Evolutionary conservation across 2,329 filamentous ascomycete genomes (phyloP), one percentile per base, ranked within the genome.

Genomic region (Nemania bipapillata): DNA sequence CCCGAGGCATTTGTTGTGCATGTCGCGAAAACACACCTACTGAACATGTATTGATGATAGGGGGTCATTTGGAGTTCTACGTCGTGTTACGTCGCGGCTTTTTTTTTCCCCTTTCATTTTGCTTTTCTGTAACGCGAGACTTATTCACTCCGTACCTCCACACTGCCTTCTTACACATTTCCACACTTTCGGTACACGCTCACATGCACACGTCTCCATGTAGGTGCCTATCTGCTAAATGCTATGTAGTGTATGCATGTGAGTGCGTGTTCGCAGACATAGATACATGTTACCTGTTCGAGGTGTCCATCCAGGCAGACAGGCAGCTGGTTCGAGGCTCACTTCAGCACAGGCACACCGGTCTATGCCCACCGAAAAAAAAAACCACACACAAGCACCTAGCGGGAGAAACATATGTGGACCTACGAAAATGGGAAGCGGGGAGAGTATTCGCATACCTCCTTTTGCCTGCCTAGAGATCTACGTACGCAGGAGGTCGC

Each of bases 311-410:
- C 40, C 45, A 49, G 32, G 55, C 42, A 32, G 15, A 17, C 40
- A 49, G 22, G 22, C 45, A 49, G 20, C 37, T 30, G 35, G 24
- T 15, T 42, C 9, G 5, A 22, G 47, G 30, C 24, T 53, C 47
- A 15, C 30, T 28, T 11, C 28, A 8, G 12, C 22, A 30, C 47
- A 47, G 47, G 6, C 20, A n/a, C 30, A 49, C 30, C 45, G 57
- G 22, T 52, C 1, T 60, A 22, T n/a, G 12, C 47, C 49, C 30
- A 61, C 58, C 58, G 58, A 61, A 53, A 61, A 40, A 9, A 9
- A 50, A 20, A 9, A 50, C 40, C 4, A 11, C 9, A 40, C 37
- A 12, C 40, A n/a, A 15, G 15, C 40, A 17, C 40, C 40, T n/a
- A n/a, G 30, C 30, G 4, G 9, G 4, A 32, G 30, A 32, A 32